Evolutionary conservation across 768 basidiomycete species (phyloP), one percentile per base, ranked within the genome.

Genomic region (Fomitopsis pulvina): DNA sequence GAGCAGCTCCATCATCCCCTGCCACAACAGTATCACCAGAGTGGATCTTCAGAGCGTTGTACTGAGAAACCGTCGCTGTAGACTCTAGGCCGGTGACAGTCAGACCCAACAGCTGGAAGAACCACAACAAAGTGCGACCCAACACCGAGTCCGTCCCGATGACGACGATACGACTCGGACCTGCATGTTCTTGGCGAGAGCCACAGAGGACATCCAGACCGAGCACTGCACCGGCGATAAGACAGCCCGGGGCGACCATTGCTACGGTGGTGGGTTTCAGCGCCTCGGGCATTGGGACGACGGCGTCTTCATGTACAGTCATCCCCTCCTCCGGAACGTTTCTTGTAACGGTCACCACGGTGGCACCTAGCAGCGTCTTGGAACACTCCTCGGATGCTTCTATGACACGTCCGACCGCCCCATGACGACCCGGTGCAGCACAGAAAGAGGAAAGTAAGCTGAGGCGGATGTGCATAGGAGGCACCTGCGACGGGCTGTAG

Each of bases 101-200:
- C n/a, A n/a, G n/a, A n/a, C 1, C 32, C 39, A 39, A 21, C 26
- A 14, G 32, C 10, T 20, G 16, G 16, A 14, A 18, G 41, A 26
- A 12, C 25, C 22, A 27, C 29, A 30, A 7, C 7, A 30, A 14
- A 8, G 29, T 30, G 14, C 14, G 29, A 8, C 29, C 29, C 29
- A 30, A 14, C 20, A 24, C 11, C n/a, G n/a, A 38, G 27, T 24
- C 18, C 63, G 6, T 46, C 71, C 72, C 58, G 66, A 47, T 51
- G 72, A 73, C 67, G 73, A 66, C 64, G 66, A 72, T 21, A 71
- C 43, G 9, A 71, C 70, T 20, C 68, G 49, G 24, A 68, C 63
- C 14, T n/a, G n/a, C n/a, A n/a, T n/a, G 64, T 42, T 3, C 72
- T 71, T 11, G 18, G 70, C 71, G 10, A 72, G 39, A 9, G 71